Evolutionary conservation across 1,284 basidiomycete genomes (phyloP).

Genomic region (Trichosporon sp.): DNA sequence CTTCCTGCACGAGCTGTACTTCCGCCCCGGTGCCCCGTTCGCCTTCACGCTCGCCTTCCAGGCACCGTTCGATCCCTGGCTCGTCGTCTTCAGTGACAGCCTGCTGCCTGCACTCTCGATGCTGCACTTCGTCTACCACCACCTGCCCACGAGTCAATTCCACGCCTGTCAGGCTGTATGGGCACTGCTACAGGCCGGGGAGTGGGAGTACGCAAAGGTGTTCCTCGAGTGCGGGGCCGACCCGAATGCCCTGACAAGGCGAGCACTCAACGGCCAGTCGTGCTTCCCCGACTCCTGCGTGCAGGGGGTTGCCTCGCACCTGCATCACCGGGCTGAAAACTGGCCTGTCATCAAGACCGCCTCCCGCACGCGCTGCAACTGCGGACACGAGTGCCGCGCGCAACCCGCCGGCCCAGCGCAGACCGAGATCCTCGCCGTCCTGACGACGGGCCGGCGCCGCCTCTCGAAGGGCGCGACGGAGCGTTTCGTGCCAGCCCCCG

Average conservation of each 20-base stretch:
- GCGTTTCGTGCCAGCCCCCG: background rate
- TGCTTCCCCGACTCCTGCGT: background rate
- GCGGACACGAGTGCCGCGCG: background rate
- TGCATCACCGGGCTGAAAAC: background rate
- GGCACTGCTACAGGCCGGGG: background rate
- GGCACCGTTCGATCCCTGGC: constrained; percentile 12
- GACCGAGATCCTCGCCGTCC: background rate
- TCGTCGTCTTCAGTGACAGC: background rate
- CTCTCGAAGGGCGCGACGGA: background rate
- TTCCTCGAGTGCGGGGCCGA: constrained; percentile 8
- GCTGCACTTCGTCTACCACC: constrained; percentile 4
- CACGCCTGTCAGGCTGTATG: background rate
- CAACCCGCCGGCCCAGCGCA: background rate
- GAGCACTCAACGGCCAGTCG: background rate
- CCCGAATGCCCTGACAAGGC: background rate
- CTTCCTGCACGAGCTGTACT: constrained; percentile 14
- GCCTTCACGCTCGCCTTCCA: background rate
- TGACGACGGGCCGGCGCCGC: background rate
- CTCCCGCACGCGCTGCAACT: background rate
- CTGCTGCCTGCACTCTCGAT: background rate
- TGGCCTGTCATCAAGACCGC: background rate
- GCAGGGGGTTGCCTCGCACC: background rate
- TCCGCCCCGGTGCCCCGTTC: background rate
- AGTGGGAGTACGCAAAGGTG: constrained; percentile 2
- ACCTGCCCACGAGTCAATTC: background rate